Base-by-base conservation (phyloP, 805 yeast species). In the Suhomyces vadensis region DNA sequence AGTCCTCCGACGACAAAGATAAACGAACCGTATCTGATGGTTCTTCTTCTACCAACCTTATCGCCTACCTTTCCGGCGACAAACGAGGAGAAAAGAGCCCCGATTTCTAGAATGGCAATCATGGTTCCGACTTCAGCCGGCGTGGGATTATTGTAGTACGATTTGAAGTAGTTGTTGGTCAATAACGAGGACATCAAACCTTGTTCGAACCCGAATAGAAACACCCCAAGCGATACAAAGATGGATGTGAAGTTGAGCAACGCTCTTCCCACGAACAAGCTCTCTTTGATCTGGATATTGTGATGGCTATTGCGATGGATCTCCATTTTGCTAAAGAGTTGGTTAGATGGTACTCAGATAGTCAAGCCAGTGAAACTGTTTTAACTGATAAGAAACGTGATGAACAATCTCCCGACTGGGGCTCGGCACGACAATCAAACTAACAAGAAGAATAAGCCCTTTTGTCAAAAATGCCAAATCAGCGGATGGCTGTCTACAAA, bases 91-190 rank as follows among this genome's bases (percentile, higher is more conserved):
- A 71, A 52, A 38, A 77, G 62, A 1, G 80, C 79, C 1, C 82
- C 82, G 17, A 74, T 66, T 48, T 77, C 81, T 46, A 75, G 61
- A 31, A 76, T 72, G 14, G 79, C 75, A 36, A 74, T 74, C 74
- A 74, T 72, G 23, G 75, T 67, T 16, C 77, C 75, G 6, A 68
- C 55, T 7, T 54, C 69, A 1, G 65, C 71, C 2, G 78, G 75
- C 9, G 64, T 50, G 6, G 79, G 79, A 41, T 71, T 49, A 26
- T 62, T 50, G 52, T 68, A 74, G 58, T 71, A 71, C 5, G 54
- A 53, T 45, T 70, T 70, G 51, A 71, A 71, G 54, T 66, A 65
- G 42, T 61, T 56, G 48, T 71, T 71, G 43, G 77, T 72, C 48
- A 72, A 63, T 38, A 72, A 59, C n/a, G 75, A 70, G 25, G 73